Base-by-base conservation (phyloP, 306 rosid genomes). In the Neltuma alba region DNA sequence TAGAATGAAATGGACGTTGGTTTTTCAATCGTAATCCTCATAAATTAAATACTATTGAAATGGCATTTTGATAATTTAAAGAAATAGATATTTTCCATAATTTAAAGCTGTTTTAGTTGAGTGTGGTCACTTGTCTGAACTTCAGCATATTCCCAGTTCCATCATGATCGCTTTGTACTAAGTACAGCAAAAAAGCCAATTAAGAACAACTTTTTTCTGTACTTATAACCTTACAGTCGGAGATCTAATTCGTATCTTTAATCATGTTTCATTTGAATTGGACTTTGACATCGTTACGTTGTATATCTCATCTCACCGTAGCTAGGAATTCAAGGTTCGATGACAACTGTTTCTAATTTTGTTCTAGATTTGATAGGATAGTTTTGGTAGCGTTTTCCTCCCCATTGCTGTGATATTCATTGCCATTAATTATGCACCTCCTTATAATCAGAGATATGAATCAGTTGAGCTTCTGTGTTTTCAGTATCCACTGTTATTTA, bases 171-270 rank as follows among this genome's bases (percentile, higher is more conserved):
- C 33, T 34, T 27, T 27, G 66, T 16, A 0, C 40, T 6, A 33
- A 34, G 15, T 33, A 33, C 23, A 63, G 5, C 45, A 20, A 34
- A 37, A 23, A 23, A 9, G 9, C 5, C 36, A n/a, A 21, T 68
- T 68, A 2, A 40, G 30, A 41, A 8, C 3, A 21, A n/a, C 23
- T 38, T n/a, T 5, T 37, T 30, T 30, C 67, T 21, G 9, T 66
- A n/a, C 31, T 30, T 30, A 15, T 68, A 68, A 2, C 34, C 27
- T 63, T 9, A 62, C 38, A 75, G 70, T 20, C 28, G 9, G 68
- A 76, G 68, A 77, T 13, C 45, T 52, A 48, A 34, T 9, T 55
- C 75, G 2, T 69, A 36, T 60, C 3, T 68, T 68, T 78, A 31
- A 11, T 70, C 10, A 18, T 70, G 45, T 79, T 60, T n/a, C 34